A percentile compares a stretch with the other conserved stretches of the same genome.
phyloP scores from a whole-genome alignment of 1,284 basidiomycete genomes.

The Gymnopus androsaceus region DNA sequence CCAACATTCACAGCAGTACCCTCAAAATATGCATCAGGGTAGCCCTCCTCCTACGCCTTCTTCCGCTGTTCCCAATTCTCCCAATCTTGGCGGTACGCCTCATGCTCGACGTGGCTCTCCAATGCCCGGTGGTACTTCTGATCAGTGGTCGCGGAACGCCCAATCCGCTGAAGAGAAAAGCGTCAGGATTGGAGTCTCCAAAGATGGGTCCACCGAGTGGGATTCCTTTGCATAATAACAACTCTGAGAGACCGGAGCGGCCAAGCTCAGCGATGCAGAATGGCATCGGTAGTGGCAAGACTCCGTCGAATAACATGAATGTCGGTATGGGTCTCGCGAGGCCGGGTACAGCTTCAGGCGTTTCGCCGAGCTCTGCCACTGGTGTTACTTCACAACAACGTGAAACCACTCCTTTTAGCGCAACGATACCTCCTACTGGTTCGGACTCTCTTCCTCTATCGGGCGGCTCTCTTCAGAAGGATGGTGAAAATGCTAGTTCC shows the following conservation, averaged over 20 bases:
- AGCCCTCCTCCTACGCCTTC: constrained; percentile 10
- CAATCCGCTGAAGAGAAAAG: constrained; percentile 13
- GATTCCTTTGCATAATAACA: not conserved
- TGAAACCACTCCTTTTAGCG: not conserved
- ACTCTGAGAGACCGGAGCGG: not conserved
- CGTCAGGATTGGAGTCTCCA: constrained; percentile 13
- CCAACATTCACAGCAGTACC: not conserved
- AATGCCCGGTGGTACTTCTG: not conserved
- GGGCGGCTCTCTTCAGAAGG: not conserved
- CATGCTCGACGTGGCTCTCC: not conserved
- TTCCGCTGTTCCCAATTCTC: constrained; percentile 3
- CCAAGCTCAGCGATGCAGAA: constrained; percentile 7
- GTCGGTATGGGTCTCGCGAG: not conserved
- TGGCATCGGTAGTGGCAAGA: constrained; percentile 4
- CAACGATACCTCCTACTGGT: not conserved
- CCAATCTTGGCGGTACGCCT: constrained; percentile 1
- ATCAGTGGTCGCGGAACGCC: constrained; percentile 8
- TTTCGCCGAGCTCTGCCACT: constrained; percentile 6
- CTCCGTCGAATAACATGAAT: constrained; percentile 2
- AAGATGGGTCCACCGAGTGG: constrained; percentile 10
- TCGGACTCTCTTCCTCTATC: not conserved
- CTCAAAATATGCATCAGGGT: constrained; percentile 8
- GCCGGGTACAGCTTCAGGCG: constrained; percentile 2
- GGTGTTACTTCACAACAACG: not conserved
- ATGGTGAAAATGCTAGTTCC: not conserved